Evolutionary conservation across 768 basidiomycete species (phyloP), one percentile per base, ranked within the genome.

Genomic region (Agaricus sinodeliciosus): DNA sequence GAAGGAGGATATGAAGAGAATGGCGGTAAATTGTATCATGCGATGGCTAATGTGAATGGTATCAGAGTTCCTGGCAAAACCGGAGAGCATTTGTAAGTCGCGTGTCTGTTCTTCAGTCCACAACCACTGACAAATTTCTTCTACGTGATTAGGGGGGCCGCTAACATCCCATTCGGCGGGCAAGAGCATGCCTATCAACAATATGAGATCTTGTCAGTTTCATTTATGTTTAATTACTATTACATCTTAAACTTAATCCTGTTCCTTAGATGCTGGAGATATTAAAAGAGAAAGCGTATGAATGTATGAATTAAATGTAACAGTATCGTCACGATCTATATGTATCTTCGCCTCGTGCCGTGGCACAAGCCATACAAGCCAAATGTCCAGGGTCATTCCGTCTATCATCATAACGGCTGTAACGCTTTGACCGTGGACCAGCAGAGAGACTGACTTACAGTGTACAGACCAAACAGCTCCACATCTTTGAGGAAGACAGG

Each of bases 1-100:
- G 81, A 85, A 59, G 90, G 87, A 1, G 87, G 85, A 1, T 87
- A 87, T 56, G 89, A 91, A 66, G 82, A 87, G 31, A 65, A 71
- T 55, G 87, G 86, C 0, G 65, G 62, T 7, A 80, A 78, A 63
- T 67, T 90, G 42, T 90, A 85, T 57, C 89, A 91, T 62, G 88
- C 80, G 0, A 61, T 82, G 25, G 83, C 73, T 3, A 55, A 54
- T 1, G 67, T 87, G 43, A 64, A 75, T 31, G 79, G 77, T 0
- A 62, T 81, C 11, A 69, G 60, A 35, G 81, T 90, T n/a, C 87
- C 87, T 4, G 88, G 87, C 35, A 90, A 90, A 69, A 78, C 82
- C 0, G 83, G 79, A 1, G 71, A 77, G 55, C 88, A 90, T 67
- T 67, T 90, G 86, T 86, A 54, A 19, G 79, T 68, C 13, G 11